Percentiles rank a stretch among this genome's conserved stretches.
Evolutionary conservation across 1,284 basidiomycete genomes (phyloP).

Genomic region (Sporisorium exsertum): DNA sequence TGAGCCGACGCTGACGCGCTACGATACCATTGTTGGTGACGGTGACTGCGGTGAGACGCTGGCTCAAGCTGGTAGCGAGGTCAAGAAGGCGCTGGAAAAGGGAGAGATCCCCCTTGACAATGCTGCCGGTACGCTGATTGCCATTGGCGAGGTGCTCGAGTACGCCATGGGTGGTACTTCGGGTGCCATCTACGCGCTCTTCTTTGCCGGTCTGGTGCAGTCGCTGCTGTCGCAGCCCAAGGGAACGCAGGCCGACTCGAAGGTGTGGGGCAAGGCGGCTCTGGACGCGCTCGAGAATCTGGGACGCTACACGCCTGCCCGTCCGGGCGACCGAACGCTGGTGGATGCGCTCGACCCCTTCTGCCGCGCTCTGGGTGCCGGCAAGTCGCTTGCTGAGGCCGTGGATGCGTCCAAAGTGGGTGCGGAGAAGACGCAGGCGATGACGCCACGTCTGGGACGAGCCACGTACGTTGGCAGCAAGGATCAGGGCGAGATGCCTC

Average conservation of each 20-base stretch:
- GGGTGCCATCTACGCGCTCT: constrained; percentile 73
- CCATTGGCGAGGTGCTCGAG: constrained; percentile 66
- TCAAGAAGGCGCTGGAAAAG: constrained; percentile 59
- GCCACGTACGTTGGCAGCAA: constrained; percentile 72
- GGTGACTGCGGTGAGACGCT: constrained; percentile 69
- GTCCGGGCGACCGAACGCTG: constrained; percentile 74
- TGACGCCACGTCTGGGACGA: constrained; percentile 73
- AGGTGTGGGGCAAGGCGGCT: constrained; percentile 64
- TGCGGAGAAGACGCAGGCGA: constrained; percentile 72
- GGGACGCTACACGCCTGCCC: constrained; percentile 73
- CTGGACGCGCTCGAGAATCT: constrained; percentile 63
- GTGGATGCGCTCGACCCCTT: constrained; percentile 74
- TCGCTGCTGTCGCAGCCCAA: constrained; percentile 53
- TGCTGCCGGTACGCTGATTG: constrained; percentile 62
- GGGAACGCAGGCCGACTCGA: constrained; percentile 47
- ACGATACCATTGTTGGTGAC: constrained; percentile 71
- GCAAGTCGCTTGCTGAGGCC: constrained; percentile 68
- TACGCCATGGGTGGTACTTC: constrained; percentile 70
- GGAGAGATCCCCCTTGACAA: constrained; percentile 62
- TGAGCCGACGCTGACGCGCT: constrained; percentile 71
- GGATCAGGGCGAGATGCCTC: constrained; percentile 67
- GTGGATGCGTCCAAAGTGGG: constrained; percentile 71
- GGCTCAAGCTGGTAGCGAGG: constrained; percentile 57
- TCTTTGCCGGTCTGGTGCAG: constrained; percentile 72
- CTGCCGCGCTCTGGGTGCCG: constrained; percentile 69